Evolutionary conservation across 1,284 basidiomycete species (phyloP).

Genomic region (Heterobasidion occidentale): DNA sequence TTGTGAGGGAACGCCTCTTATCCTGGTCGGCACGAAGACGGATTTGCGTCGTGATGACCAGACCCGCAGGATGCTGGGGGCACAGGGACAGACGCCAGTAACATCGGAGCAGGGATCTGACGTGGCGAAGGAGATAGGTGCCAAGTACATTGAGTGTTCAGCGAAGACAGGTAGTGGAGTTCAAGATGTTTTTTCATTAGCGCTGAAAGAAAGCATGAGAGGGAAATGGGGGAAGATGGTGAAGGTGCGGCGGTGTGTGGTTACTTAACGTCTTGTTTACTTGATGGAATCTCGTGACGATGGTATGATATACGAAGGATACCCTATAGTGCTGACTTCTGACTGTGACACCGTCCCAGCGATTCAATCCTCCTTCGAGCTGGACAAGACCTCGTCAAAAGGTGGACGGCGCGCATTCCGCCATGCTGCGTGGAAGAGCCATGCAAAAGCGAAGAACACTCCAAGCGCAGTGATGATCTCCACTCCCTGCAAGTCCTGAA

Average conservation of each 20-base stretch:
- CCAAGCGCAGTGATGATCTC: background rate
- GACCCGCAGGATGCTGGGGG: conserved; percentile 85
- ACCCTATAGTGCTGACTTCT: background rate
- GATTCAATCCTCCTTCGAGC: conserved; percentile 1
- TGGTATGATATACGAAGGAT: background rate
- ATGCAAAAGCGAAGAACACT: background rate
- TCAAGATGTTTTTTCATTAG: conserved; percentile 88
- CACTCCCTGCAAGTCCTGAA: background rate
- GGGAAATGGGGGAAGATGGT: conserved; percentile 68
- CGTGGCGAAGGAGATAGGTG: conserved; percentile 88
- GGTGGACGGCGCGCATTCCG: background rate
- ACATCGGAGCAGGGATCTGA: conserved; percentile 71
- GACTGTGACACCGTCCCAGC: background rate
- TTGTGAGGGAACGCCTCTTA: conserved; percentile 87
- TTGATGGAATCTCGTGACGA: background rate
- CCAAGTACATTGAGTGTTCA: conserved; percentile 93
- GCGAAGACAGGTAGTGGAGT: conserved; percentile 89
- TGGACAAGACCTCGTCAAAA: background rate
- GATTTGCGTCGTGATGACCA: conserved; percentile 86
- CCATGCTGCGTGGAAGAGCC: background rate
- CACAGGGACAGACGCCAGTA: conserved; percentile 86
- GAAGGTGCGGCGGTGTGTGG: conserved; percentile 69
- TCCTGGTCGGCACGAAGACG: conserved; percentile 92
- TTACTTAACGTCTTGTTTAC: conserved; percentile 39
- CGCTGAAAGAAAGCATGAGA: conserved; percentile 82